Evolutionary conservation across 2,329 filamentous ascomycete genomes (phyloP).

Genomic region (Penicillium sp.): DNA sequence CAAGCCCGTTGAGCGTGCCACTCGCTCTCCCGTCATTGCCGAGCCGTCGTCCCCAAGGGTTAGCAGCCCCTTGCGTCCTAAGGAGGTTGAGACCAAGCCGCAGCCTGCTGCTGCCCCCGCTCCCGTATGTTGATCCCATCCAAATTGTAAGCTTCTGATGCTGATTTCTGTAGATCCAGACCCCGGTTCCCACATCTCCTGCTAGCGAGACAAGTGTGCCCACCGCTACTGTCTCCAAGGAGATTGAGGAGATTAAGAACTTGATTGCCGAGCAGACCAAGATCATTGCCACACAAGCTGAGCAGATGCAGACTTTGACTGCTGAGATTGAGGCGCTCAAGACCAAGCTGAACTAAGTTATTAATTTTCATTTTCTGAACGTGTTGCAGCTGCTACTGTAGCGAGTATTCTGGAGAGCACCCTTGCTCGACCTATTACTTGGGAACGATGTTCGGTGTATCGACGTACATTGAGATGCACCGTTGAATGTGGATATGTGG

Average conservation of each 20-base stretch:
- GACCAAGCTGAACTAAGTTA: conserved; percentile 61
- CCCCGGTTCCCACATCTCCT: conserved; percentile 34
- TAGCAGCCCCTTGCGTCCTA: conserved; percentile 33
- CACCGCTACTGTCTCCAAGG: conserved; percentile 56
- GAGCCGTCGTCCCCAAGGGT: conserved; percentile 27
- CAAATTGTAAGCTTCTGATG: neutral
- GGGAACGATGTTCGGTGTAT: conserved; percentile 11
- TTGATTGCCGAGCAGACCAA: conserved; percentile 74
- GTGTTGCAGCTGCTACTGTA: conserved; percentile 4
- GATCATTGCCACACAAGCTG: conserved; percentile 73
- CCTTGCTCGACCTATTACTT: neutral
- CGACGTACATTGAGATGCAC: conserved; percentile 13
- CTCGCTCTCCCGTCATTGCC: conserved; percentile 25
- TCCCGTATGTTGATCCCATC: neutral
- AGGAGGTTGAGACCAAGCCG: conserved; percentile 25
- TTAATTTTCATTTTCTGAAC: neutral
- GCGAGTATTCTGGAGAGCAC: conserved; percentile 1
- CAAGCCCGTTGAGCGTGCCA: conserved; percentile 68
- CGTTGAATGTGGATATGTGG: conserved; percentile 21
- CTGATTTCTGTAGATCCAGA: conserved; percentile 10
- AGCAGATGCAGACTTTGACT: conserved; percentile 70
- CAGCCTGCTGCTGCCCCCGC: conserved; percentile 13
- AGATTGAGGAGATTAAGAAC: conserved; percentile 74
- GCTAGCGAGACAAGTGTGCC: conserved; percentile 23
- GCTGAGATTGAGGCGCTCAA: conserved; percentile 79